Percentiles rank a stretch among this genome's conserved stretches.
These are phyloP conservation scores for Tuber umbilicatum DNA, from an alignment of 495 filamentous ascomycete genomes.

Conservation along the genomic window DNA sequence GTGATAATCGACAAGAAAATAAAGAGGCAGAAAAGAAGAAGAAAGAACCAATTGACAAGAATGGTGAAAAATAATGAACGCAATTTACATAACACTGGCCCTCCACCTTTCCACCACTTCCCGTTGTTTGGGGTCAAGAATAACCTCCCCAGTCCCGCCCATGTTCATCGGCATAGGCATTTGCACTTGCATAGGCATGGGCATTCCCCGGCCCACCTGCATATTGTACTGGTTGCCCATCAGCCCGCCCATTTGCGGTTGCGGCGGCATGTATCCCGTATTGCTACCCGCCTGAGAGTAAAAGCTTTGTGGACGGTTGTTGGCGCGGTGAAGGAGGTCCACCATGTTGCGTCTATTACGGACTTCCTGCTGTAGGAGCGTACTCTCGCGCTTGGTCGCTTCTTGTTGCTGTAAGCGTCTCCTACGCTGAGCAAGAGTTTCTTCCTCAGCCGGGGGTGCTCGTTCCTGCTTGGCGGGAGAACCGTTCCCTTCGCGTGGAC, in stretches of 20 bases:
- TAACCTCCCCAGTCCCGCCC: slow-evolving; percentile 44
- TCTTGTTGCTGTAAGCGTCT: slow-evolving; percentile 59
- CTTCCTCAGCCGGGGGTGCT: slow-evolving; percentile 57
- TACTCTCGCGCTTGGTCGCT: slow-evolving; percentile 42
- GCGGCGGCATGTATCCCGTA: slow-evolving; percentile 28
- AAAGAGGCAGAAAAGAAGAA: not conserved
- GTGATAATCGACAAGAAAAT: not conserved
- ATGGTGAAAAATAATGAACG: not conserved
- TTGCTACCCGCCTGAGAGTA: slow-evolving; percentile 17
- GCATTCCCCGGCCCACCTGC: slow-evolving; percentile 31
- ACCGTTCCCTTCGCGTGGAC: slow-evolving; percentile 57
- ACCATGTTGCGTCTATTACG: slow-evolving; percentile 59
- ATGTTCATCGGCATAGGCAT: slow-evolving; percentile 37
- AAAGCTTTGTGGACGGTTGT: slow-evolving; percentile 48
- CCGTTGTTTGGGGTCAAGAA: slow-evolving; percentile 51
- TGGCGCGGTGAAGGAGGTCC: slow-evolving; percentile 53
- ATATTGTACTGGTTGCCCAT: slow-evolving; percentile 35
- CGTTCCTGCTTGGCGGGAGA: slow-evolving; percentile 40
- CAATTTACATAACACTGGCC: slow-evolving; percentile 58
- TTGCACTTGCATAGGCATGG: slow-evolving; percentile 19
- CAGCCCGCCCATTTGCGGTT: slow-evolving; percentile 28
- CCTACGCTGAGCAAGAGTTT: slow-evolving; percentile 82
- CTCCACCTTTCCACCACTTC: slow-evolving; percentile 89
- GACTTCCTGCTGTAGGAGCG: slow-evolving; percentile 40
- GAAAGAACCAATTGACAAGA: not conserved